Base-by-base conservation (phyloP, 1,139 yeast genomes). In the Fermentozyma sake region DNA sequence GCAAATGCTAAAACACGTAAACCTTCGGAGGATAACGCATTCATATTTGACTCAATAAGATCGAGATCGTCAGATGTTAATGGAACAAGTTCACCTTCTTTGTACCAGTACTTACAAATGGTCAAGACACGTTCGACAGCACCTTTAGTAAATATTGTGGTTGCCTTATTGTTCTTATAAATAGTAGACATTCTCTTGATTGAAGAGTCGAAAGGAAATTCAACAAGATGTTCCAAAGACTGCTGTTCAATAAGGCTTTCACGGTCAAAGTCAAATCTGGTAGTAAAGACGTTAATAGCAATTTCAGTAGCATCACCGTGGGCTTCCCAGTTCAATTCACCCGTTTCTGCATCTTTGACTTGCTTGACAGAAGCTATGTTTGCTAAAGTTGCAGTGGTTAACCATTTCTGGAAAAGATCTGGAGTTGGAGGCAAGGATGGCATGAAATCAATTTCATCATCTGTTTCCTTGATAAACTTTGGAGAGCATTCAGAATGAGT, bases 71-170 rank as follows among this genome's bases (percentile, higher is more conserved):
- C 49, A 14, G 52, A 55, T 5, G 55, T 48, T 29, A 55, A 40
- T 5, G 44, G 42, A 12, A 39, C 25, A 2, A 38, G 30, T 7
- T 43, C 29, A 14, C 30, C 33, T n/a, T 26, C 31, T 11, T 48
- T 44, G 15, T 58, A 49, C 49, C 64, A 57, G 26, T 42, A 39
- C 11, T 50, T 44, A 27, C 72, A 68, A 32, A 69, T 52, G 5
- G 50, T 49, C 26, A 72, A 45, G 15, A 72, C 44, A 16, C 68
- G 49, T 42, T 72, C 79, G 5, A 74, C 76, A 0, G 78, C 78
- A 34, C 78, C 79, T 40, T 72, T 72, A 16, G 72, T 61, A 34
- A 63, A 56, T 16, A 70, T 52, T 16, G 41, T 24, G 14, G 39
- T 26, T 13, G 32, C 33, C 3, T 31, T 52, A 9, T 33, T 39